Evolutionary conservation across 352 stramenopile species (phyloP).

Genomic region (Halophytophthora polymorphica): DNA sequence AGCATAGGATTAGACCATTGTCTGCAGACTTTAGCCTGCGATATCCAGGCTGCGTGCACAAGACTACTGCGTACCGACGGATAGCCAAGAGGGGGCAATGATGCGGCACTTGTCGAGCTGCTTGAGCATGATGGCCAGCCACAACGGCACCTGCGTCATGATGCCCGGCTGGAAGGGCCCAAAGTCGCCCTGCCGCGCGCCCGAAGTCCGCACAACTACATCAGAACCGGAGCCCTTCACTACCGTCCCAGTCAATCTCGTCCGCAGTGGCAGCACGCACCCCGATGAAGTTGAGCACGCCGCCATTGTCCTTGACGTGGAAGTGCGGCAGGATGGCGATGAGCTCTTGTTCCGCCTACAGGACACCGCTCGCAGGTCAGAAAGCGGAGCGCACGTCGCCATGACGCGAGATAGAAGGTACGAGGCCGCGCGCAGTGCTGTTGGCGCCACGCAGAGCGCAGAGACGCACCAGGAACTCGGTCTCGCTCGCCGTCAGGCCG

Average conservation of each 20-base stretch:
- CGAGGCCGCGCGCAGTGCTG: no score
- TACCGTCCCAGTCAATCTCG: constrained; percentile 2
- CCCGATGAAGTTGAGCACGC: constrained; percentile 78
- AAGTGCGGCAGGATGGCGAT: constrained; percentile 87
- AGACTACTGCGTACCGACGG: constrained; percentile 40
- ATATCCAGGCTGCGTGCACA: no score
- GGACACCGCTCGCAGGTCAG: constrained; percentile 5
- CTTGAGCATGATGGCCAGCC: constrained; percentile 88
- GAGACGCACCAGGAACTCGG: constrained; percentile 72
- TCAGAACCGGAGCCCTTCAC: constrained; percentile 5
- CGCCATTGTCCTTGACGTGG: constrained; percentile 71
- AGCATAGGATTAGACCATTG: not conserved
- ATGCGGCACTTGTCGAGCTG: constrained; percentile 88
- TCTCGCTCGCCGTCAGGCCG: constrained; percentile 57
- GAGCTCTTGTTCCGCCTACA: constrained; percentile 83
- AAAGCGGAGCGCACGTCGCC: no score
- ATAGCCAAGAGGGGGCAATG: constrained; percentile 78
- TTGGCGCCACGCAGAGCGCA: not conserved
- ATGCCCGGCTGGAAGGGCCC: constrained; percentile 87
- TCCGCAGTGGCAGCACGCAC: constrained; percentile 14
- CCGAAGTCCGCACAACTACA: constrained; percentile 8
- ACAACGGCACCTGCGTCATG: constrained; percentile 79
- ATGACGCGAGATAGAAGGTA: no score
- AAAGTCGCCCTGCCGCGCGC: constrained; percentile 60
- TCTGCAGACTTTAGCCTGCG: no score